These are phyloP conservation scores for Ustanciosporium gigantosporum DNA, from an alignment of 1,284 basidiomycete species.

Conservation along the genomic window DNA sequence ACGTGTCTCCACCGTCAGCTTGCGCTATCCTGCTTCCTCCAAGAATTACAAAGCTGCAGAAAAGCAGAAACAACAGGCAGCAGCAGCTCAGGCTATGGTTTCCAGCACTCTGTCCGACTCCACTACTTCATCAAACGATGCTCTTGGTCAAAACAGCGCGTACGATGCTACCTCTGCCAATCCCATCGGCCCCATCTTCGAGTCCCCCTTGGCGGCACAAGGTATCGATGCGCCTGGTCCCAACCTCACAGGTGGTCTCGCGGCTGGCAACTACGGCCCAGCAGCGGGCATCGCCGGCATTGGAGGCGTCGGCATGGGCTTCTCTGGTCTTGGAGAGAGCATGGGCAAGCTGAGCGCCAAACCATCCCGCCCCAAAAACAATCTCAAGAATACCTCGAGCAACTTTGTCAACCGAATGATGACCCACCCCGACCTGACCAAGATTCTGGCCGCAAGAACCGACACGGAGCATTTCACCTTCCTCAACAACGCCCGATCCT, in stretches of 20 bases:
- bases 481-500: conserved; percentile 47
- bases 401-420: conserved; percentile 85
- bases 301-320: conserved; percentile 33
- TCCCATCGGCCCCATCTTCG: conserved; percentile 11
- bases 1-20: conserved; percentile 30
- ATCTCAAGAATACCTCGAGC: conserved; percentile 81
- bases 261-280: conserved; percentile 24
- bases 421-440: conserved; percentile 74
- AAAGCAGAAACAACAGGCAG: background rate
- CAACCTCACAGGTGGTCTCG: conserved; percentile 36
- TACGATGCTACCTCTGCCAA: background rate
- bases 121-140: background rate
- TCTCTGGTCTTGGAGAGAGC: conserved; percentile 30
- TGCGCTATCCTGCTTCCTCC: conserved; percentile 14
- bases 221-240: conserved; percentile 48
- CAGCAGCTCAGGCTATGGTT: background rate
- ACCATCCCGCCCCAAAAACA: conserved; percentile 76
- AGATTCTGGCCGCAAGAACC: conserved; percentile 69
- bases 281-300: conserved; percentile 35
- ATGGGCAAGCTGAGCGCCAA: conserved; percentile 38
- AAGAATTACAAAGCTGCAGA: conserved; percentile 17
- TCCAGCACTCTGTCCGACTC: conserved; percentile 1
- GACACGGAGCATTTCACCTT: conserved; percentile 65
- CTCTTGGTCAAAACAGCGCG: background rate
- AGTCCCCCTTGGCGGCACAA: conserved; percentile 40